Conservation (phyloP, 768 basidiomycete genomes). For the Tricholoma sp. region DNA sequence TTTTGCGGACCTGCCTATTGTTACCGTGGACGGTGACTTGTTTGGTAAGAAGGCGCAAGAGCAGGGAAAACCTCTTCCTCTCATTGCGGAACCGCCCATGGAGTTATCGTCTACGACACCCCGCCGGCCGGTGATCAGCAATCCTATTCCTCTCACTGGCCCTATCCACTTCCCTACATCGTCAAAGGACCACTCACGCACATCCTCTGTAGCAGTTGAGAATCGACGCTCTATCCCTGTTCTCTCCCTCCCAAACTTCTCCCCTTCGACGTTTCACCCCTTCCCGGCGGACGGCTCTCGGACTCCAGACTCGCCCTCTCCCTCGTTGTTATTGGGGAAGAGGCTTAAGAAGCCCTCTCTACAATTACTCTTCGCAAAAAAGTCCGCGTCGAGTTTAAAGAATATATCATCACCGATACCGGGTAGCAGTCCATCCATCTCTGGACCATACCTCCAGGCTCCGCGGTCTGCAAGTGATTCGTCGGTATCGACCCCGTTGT, state of each 20-base stretch:
- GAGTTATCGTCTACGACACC: slow-evolving; percentile 19
- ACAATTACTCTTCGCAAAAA: slow-evolving; percentile 63
- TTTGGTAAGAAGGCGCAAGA: slow-evolving; percentile 14
- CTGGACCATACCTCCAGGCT: slow-evolving; percentile 26
- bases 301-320: slow-evolving; percentile 23
- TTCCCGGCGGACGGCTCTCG: slow-evolving; percentile 11
- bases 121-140: slow-evolving; percentile 24
- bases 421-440: slow-evolving; percentile 22
- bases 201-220: slow-evolving; percentile 16
- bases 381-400: slow-evolving; percentile 44
- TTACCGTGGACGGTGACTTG: slow-evolving; percentile 19
- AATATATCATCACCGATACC: slow-evolving; percentile 13
- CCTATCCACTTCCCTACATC: slow-evolving; percentile 43
- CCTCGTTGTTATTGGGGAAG: slow-evolving; percentile 29
- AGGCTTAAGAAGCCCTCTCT: slow-evolving; percentile 64
- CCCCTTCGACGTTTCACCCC: slow-evolving; percentile 18
- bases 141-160: slow-evolving; percentile 24
- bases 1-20: slow-evolving; percentile 30
- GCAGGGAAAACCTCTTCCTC: slow-evolving; percentile 19
- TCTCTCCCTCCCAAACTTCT: slow-evolving; percentile 34
- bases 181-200: slow-evolving; percentile 16
- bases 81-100: slow-evolving; percentile 24
- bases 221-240: slow-evolving; percentile 36
- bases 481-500: slow-evolving; percentile 44
- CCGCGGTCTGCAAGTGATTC: slow-evolving; percentile 41